phyloP scores from a whole-genome alignment of 1,284 basidiomycete genomes.

The Wallemia mellicola region DNA sequence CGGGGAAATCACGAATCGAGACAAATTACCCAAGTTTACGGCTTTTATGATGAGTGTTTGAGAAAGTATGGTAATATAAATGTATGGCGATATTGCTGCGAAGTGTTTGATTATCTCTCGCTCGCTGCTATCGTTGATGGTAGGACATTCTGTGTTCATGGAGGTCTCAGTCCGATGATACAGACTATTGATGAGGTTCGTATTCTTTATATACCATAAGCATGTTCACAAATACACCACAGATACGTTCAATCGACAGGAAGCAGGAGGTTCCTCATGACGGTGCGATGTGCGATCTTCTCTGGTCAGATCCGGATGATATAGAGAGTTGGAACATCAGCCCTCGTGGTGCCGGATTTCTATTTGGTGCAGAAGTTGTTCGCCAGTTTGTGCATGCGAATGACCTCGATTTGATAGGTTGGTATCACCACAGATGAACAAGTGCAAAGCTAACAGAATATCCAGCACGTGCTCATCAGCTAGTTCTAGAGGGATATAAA shows the following conservation, averaged over 20 bases:
- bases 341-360: slow-evolving; percentile 80
- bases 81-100: slow-evolving; percentile 94
- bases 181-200: slow-evolving; percentile 57
- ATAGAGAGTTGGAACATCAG: slow-evolving; percentile 83
- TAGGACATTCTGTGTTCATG: slow-evolving; percentile 70
- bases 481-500: slow-evolving; percentile 96
- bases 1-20: slow-evolving; percentile 96
- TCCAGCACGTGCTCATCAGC: slow-evolving; percentile 77
- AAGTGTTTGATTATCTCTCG: slow-evolving; percentile 90
- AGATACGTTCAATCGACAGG: slow-evolving; percentile 75
- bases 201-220: slow-evolving; percentile 3
- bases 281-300: slow-evolving; percentile 88
- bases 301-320: slow-evolving; percentile 97
- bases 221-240: background rate
- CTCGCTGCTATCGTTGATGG: slow-evolving; percentile 86
- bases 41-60: slow-evolving; percentile 96
- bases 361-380: slow-evolving; percentile 81
- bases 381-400: slow-evolving; percentile 70
- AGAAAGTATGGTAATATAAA: slow-evolving; percentile 82
- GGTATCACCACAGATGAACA: slow-evolving; percentile 57
- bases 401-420: slow-evolving; percentile 61
- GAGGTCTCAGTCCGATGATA: slow-evolving; percentile 66
- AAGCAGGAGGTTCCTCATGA: slow-evolving; percentile 99
- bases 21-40: slow-evolving; percentile 95
- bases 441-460: slow-evolving; percentile 75